These are phyloP conservation scores for Rheum nobile DNA, from an alignment of 148 eudicot species.

Conservation along the genomic window DNA sequence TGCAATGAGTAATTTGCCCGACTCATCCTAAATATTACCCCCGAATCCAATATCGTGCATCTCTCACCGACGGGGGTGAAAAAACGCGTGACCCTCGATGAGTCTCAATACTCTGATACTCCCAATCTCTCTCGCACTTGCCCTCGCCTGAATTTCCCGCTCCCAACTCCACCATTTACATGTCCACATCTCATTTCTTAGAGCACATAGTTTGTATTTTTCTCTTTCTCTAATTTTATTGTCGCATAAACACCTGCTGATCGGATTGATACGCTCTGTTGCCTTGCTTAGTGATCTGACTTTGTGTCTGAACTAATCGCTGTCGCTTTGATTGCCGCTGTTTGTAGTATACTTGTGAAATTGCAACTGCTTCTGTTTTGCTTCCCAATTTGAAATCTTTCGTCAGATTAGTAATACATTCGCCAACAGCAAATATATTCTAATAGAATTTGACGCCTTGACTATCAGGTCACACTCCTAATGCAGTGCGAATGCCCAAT, in stretches of 20 bases:
- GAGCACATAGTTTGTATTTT: background rate
- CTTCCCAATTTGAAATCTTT: background rate
- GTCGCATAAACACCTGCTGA: background rate
- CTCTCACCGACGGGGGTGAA: background rate
- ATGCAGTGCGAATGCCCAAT: too few species aligned
- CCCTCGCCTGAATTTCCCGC: conserved; percentile 9
- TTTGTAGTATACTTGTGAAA: background rate
- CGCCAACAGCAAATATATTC: background rate
- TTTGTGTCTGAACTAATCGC: background rate
- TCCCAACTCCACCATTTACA: background rate
- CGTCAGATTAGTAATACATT: background rate
- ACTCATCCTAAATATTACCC: too few species aligned
- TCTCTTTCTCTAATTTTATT: background rate
- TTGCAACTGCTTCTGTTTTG: background rate
- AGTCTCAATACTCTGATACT: background rate
- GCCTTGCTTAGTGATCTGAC: background rate
- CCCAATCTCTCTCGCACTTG: background rate
- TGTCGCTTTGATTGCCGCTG: background rate
- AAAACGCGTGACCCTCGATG: background rate
- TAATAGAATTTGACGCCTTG: background rate
- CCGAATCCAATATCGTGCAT: background rate
- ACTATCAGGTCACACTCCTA: too few species aligned
- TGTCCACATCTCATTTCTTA: background rate
- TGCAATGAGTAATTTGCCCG: too few species aligned
- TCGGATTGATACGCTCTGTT: background rate